Conservation (phyloP, 257 asterid species). For the Solanum arcanum region DNA sequence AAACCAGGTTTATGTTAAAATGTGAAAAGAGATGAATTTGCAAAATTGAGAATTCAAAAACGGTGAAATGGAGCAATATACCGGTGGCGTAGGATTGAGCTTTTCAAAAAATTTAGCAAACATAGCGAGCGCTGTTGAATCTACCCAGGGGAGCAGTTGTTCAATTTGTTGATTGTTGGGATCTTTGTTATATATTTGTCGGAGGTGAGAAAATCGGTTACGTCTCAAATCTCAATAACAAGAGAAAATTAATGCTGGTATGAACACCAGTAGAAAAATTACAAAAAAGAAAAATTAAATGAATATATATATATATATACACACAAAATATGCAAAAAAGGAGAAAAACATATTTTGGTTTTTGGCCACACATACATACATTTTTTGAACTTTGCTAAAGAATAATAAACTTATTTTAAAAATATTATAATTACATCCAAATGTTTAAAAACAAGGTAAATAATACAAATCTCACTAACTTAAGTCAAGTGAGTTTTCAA, state of each 20-base stretch:
- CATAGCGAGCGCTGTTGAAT: conserved; percentile 13
- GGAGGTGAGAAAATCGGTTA: not conserved
- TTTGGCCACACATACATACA: not conserved
- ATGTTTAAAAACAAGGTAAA: not conserved
- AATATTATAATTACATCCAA: not conserved
- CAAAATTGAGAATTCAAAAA: not conserved
- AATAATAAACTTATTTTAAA: not conserved
- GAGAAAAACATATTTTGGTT: not conserved
- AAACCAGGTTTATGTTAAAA: not conserved
- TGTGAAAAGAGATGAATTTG: not conserved
- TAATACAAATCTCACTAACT: not conserved
- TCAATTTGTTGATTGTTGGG: not conserved
- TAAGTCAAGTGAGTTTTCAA: not conserved
- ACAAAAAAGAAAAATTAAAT: too few species aligned
- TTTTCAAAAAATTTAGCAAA: conserved; percentile 43
- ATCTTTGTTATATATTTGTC: not conserved
- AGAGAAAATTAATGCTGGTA: not conserved
- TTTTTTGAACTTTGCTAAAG: not conserved
- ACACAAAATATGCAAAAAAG: too few species aligned
- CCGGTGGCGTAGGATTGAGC: conserved; percentile 36
- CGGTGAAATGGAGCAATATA: conserved; percentile 10
- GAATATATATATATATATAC: not conserved
- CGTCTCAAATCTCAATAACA: not conserved
- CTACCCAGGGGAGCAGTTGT: not conserved
- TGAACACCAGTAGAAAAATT: not conserved